These are phyloP conservation scores for Daldinia sp. DNA, from an alignment of 2,329 filamentous ascomycete genomes.

Conservation along the genomic window DNA sequence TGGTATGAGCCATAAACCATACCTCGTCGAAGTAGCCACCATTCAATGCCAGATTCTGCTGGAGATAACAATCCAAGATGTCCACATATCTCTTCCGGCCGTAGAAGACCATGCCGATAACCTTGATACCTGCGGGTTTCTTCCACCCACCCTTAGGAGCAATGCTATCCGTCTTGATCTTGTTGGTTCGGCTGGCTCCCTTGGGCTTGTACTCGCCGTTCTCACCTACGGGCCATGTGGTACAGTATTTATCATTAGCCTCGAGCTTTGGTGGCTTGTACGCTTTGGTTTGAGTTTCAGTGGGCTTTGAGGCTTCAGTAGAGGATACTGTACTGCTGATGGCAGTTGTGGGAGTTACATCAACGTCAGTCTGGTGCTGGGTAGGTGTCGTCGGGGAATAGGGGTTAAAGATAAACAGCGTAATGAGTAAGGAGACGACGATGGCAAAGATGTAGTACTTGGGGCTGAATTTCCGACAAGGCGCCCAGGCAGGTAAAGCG, in stretches of 20 bases:
- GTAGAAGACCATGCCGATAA: constrained; percentile 62
- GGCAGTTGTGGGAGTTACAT: constrained; percentile 25
- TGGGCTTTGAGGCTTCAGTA: neutral
- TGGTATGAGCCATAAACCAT: constrained; percentile 59
- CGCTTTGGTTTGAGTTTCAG: constrained; percentile 3
- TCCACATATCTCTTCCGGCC: constrained; percentile 59
- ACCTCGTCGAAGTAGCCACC: constrained; percentile 60
- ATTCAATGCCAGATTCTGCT: constrained; percentile 60
- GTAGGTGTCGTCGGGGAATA: constrained; percentile 40
- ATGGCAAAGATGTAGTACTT: constrained; percentile 43
- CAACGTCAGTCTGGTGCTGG: constrained; percentile 35
- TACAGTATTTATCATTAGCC: constrained; percentile 44
- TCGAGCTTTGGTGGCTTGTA: constrained; percentile 26
- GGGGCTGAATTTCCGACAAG: constrained; percentile 43
- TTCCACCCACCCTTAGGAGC: constrained; percentile 49
- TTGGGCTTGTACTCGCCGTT: constrained; percentile 42
- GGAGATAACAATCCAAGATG: constrained; percentile 60
- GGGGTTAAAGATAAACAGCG: constrained; percentile 46
- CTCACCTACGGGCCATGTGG: constrained; percentile 48
- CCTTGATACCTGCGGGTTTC: constrained; percentile 51
- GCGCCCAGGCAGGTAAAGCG: constrained; percentile 42
- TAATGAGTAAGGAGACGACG: constrained; percentile 42
- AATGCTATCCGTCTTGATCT: constrained; percentile 42
- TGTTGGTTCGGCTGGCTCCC: constrained; percentile 28
- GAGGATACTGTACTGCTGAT: neutral